These are phyloP conservation scores for Prunus yedoensis DNA, from an alignment of 331 rosid genomes.

Conservation along the genomic window DNA sequence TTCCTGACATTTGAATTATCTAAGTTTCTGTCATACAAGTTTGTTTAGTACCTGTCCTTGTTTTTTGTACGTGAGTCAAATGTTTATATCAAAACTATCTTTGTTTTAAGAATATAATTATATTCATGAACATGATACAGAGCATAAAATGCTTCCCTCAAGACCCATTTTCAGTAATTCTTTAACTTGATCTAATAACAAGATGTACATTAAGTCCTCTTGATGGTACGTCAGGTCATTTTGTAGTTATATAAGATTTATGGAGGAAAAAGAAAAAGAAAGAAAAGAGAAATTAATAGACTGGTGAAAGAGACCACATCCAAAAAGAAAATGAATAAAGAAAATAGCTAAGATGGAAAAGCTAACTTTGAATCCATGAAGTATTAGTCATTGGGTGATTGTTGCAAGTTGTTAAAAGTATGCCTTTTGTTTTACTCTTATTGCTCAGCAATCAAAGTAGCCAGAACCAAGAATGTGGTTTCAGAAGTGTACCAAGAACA, in stretches of 20 bases:
- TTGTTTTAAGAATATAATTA: too few relatives aligned
- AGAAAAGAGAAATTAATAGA: neutral
- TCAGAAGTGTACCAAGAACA: slow-evolving; percentile 65
- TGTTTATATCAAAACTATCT: too few relatives aligned
- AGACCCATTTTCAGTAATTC: neutral
- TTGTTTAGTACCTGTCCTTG: neutral
- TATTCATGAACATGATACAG: neutral
- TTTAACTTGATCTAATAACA: neutral
- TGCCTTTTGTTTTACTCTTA: neutral
- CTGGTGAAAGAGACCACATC: neutral
- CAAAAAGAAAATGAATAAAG: neutral
- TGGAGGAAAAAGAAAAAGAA: neutral
- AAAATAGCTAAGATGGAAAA: neutral
- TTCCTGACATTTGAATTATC: neutral
- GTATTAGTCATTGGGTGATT: neutral
- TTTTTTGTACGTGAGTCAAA: neutral
- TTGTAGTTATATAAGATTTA: neutral
- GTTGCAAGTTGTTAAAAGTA: neutral
- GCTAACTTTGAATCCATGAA: neutral
- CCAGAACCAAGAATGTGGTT: slow-evolving; percentile 20
- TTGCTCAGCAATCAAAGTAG: slow-evolving; percentile 12
- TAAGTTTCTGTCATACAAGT: neutral
- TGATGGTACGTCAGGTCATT: neutral
- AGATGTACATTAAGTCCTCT: neutral
- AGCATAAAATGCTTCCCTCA: neutral